Percentiles rank a stretch among this genome's conserved stretches.
These are phyloP conservation scores for Fragaria vesca DNA, from an alignment of 306 rosid genomes.

Conservation along the genomic window DNA sequence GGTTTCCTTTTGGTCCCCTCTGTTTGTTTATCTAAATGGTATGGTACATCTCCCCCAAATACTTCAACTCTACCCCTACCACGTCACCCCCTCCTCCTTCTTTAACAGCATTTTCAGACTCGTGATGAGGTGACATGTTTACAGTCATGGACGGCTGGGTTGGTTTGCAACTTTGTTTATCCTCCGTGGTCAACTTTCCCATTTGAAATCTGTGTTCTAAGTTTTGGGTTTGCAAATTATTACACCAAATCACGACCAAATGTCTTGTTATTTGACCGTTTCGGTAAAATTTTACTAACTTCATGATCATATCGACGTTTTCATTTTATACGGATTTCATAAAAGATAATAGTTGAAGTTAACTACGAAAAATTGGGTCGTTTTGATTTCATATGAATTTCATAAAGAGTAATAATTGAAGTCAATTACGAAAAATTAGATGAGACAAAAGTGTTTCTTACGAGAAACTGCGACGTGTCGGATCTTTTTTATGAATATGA, in stretches of 20 bases:
- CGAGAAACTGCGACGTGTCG: background rate
- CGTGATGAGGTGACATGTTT: slow-evolving; percentile 20
- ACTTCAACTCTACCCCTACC: background rate
- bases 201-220: background rate
- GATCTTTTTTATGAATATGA: background rate
- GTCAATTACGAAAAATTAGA: too few species aligned
- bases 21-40: background rate
- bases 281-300: too few species aligned
- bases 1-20: fast-evolving
- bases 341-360: too few species aligned
- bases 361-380: too few species aligned
- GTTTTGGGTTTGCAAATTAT: background rate
- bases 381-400: too few species aligned
- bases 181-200: background rate
- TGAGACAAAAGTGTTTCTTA: background rate
- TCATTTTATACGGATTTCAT: too few species aligned
- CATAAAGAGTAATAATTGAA: too few species aligned
- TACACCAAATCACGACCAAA: background rate
- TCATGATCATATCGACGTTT: too few species aligned
- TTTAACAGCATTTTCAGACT: background rate
- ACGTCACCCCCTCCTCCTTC: background rate
- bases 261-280: background rate
- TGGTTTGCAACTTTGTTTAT: background rate
- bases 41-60: slow-evolving; percentile 19
- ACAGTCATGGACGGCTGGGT: slow-evolving; percentile 4